These are phyloP conservation scores for Lasiodiplodia hormozganensis DNA, from an alignment of 2,329 filamentous ascomycete species.

Conservation along the genomic window DNA sequence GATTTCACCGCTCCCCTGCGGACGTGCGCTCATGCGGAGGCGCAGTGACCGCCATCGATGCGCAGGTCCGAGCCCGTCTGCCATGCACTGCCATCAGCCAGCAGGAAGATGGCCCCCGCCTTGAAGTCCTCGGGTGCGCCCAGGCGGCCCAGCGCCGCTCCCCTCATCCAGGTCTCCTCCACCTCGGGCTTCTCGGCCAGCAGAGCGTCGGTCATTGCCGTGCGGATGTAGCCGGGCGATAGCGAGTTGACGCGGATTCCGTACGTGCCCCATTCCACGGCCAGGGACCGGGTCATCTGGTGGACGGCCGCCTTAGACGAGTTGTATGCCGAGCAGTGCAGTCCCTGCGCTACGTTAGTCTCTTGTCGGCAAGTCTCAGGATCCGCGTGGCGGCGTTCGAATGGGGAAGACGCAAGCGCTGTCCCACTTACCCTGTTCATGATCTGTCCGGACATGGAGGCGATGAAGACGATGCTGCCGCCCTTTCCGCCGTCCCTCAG, in stretches of 20 bases:
- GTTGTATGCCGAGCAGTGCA: conserved; percentile 58
- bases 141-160: conserved; percentile 39
- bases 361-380: not conserved
- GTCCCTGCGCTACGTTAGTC: conserved; percentile 35
- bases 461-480: conserved; percentile 46
- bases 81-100: conserved; percentile 62
- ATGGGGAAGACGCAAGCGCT: not conserved
- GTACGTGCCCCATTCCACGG: conserved; percentile 59
- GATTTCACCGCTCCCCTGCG: not conserved
- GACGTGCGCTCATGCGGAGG: conserved; percentile 29
- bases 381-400: not conserved
- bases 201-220: conserved; percentile 43
- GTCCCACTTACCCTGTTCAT: conserved; percentile 20
- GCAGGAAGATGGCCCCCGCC: conserved; percentile 40
- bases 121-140: conserved; percentile 41
- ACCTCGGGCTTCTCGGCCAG: conserved; percentile 40
- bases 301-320: conserved; percentile 62
- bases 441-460: conserved; percentile 42
- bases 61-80: conserved; percentile 62
- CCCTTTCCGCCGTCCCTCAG: conserved; percentile 21
- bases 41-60: conserved; percentile 53
- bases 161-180: conserved; percentile 40
- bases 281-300: conserved; percentile 58
- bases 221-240: conserved; percentile 62
- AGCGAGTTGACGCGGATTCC: conserved; percentile 60